Conservation (phyloP, 2,329 filamentous ascomycete species). For the Helotiales sp. region DNA sequence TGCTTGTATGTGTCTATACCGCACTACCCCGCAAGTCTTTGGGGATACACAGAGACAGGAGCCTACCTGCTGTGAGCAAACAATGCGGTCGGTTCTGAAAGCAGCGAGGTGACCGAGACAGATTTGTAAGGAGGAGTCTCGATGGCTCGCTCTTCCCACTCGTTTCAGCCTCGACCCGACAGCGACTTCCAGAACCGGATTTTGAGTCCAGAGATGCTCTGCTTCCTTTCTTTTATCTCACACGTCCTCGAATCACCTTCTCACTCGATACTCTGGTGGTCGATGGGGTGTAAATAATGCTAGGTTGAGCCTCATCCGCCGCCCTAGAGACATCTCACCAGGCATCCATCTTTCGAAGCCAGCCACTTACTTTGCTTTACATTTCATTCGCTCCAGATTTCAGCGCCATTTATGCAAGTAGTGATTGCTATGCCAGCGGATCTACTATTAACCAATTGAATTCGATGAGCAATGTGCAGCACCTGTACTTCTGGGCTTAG, state of each 20-base stretch:
- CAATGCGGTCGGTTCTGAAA: not conserved
- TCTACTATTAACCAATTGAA: not conserved
- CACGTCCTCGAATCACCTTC: too few species aligned
- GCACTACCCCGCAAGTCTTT: not conserved
- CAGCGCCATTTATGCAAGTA: constrained; percentile 3
- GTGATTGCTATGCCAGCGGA: not conserved
- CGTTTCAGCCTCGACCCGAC: too few species aligned
- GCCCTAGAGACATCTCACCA: not conserved
- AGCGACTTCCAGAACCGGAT: too few species aligned
- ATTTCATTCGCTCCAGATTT: not conserved
- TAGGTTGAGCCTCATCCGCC: constrained; percentile 1
- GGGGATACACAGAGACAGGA: not conserved
- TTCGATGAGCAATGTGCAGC: not conserved
- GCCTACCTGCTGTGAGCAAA: not conserved
- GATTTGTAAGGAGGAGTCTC: too few species aligned
- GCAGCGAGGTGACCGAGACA: too few species aligned
- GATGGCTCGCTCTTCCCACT: too few species aligned
- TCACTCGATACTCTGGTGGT: too few species aligned
- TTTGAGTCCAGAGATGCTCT: too few species aligned
- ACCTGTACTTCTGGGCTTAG: not conserved
- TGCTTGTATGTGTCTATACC: not conserved
- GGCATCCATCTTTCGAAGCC: constrained; percentile 3
- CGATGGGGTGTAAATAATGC: too few species aligned
- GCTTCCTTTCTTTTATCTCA: too few species aligned
- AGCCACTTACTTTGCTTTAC: not conserved